These are phyloP conservation scores for Schizosaccharomyces cryophilus DNA, from an alignment of 805 yeast species.

Conservation along the genomic window DNA sequence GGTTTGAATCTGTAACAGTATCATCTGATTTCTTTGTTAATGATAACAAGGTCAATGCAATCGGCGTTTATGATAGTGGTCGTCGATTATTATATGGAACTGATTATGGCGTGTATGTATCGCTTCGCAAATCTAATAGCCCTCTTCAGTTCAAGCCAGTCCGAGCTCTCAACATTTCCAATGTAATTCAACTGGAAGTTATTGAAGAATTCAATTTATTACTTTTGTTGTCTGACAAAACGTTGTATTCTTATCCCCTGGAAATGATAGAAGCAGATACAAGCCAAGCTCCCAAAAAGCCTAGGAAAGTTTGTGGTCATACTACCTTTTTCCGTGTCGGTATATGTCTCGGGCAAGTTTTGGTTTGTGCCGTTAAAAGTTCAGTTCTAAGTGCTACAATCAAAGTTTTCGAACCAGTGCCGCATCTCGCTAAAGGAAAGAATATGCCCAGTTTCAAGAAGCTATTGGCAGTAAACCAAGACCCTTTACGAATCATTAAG, in stretches of 20 bases:
- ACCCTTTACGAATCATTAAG: slow-evolving; percentile 42
- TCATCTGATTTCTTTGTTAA: slow-evolving; percentile 55
- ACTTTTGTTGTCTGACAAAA: slow-evolving; percentile 59
- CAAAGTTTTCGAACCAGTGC: slow-evolving; percentile 70
- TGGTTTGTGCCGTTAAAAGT: slow-evolving; percentile 71
- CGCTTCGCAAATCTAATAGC: slow-evolving; percentile 23
- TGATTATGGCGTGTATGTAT: slow-evolving; percentile 67
- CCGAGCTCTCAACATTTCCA: slow-evolving; percentile 44
- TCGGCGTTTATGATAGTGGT: slow-evolving; percentile 77
- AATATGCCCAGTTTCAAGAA: slow-evolving; percentile 19
- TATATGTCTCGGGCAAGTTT: slow-evolving; percentile 64
- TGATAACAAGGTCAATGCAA: slow-evolving; percentile 61
- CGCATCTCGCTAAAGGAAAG: slow-evolving; percentile 23
- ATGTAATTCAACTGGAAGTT: slow-evolving; percentile 73
- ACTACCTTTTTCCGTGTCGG: slow-evolving; percentile 82
- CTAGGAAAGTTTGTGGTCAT: slow-evolving; percentile 64
- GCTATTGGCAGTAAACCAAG: slow-evolving; percentile 21
- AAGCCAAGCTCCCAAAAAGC: slow-evolving; percentile 26
- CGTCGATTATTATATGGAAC: slow-evolving; percentile 76
- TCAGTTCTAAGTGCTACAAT: slow-evolving; percentile 54
- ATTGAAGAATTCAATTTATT: slow-evolving; percentile 74
- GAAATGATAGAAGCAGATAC: slow-evolving; percentile 30
- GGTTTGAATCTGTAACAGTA: slow-evolving; percentile 52
- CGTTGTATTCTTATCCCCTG: slow-evolving; percentile 50
- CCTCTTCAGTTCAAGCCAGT: slow-evolving; percentile 23